Conservation (phyloP, 192 early-diverging fungal species). For the Kappamyces sp. region DNA sequence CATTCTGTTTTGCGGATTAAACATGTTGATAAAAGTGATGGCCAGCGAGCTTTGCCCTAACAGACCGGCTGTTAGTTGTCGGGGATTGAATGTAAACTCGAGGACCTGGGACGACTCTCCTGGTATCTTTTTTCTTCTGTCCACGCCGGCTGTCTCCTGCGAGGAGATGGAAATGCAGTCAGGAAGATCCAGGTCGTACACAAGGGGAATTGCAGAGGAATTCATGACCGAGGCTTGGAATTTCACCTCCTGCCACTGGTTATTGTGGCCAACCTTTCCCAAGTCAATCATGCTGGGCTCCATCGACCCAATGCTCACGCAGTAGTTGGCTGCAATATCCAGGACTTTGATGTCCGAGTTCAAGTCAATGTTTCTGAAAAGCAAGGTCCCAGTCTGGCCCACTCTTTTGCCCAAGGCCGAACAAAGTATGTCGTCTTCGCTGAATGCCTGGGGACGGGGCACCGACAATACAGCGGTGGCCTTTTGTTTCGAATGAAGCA, state of each 20-base stretch:
- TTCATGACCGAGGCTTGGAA: slow-evolving; percentile 63
- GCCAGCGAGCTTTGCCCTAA: slow-evolving; percentile 42
- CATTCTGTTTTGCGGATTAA: slow-evolving; percentile 59
- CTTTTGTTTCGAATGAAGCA: slow-evolving; percentile 38
- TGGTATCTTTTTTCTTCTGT: slow-evolving; percentile 13
- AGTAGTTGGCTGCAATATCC: slow-evolving; percentile 54
- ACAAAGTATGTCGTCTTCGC: slow-evolving; percentile 24
- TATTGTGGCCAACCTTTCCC: slow-evolving; percentile 72
- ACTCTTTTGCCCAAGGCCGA: slow-evolving; percentile 50
- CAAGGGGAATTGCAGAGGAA: slow-evolving; percentile 52
- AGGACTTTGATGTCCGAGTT: slow-evolving; percentile 50
- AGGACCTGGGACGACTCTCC: slow-evolving; percentile 31
- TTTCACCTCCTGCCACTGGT: slow-evolving; percentile 57
- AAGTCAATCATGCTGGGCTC: slow-evolving; percentile 52
- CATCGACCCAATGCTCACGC: slow-evolving; percentile 52
- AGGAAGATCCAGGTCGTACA: slow-evolving; percentile 48
- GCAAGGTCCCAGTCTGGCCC: slow-evolving; percentile 46
- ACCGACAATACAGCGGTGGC: slow-evolving; percentile 43
- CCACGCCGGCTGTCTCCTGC: not conserved
- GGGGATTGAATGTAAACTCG: slow-evolving; percentile 61
- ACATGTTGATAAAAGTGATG: slow-evolving; percentile 57
- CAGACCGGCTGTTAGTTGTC: slow-evolving; percentile 39
- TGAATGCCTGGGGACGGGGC: slow-evolving; percentile 40
- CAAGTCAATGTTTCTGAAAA: slow-evolving; percentile 50
- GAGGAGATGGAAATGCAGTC: slow-evolving; percentile 41